These are phyloP conservation scores for Ascochyta clinopodiicola DNA, from an alignment of 2,329 filamentous ascomycete species.

Conservation along the genomic window DNA sequence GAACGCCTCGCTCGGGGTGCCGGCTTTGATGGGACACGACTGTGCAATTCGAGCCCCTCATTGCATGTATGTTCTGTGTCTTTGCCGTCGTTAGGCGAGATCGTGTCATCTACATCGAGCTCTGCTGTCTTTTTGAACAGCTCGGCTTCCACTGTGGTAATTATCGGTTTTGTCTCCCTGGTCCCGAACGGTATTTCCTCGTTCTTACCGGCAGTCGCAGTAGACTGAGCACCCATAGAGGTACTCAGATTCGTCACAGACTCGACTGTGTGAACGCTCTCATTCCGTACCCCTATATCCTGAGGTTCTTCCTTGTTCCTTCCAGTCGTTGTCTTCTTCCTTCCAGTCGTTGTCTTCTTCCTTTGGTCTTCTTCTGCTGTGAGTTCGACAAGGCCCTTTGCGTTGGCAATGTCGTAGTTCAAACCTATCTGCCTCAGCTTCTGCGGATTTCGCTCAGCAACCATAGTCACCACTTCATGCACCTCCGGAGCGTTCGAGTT, in stretches of 20 bases:
- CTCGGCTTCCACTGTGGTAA: background rate
- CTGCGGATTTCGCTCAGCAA: slow-evolving; percentile 51
- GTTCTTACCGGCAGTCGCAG: background rate
- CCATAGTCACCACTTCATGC: slow-evolving; percentile 65
- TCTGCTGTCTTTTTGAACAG: background rate
- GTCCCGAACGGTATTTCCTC: background rate
- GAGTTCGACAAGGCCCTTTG: slow-evolving; percentile 63
- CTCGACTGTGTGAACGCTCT: background rate
- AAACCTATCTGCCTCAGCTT: slow-evolving; percentile 68
- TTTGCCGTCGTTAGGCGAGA: background rate
- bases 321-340: slow-evolving; percentile 44
- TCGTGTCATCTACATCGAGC: background rate
- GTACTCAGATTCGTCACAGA: background rate
- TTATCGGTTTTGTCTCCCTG: background rate
- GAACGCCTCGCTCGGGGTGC: background rate
- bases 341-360: slow-evolving; percentile 46
- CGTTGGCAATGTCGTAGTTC: slow-evolving; percentile 73
- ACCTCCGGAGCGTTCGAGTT: slow-evolving; percentile 57
- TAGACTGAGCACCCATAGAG: background rate
- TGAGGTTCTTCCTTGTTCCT: slow-evolving; percentile 36
- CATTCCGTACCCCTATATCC: slow-evolving; percentile 37
- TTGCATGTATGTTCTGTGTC: background rate
- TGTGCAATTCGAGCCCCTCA: background rate
- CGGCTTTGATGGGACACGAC: background rate
- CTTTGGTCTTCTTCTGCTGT: slow-evolving; percentile 57